Evolutionary conservation across 768 basidiomycete genomes (phyloP).

Genomic region (Candolleomyces eurysporus): DNA sequence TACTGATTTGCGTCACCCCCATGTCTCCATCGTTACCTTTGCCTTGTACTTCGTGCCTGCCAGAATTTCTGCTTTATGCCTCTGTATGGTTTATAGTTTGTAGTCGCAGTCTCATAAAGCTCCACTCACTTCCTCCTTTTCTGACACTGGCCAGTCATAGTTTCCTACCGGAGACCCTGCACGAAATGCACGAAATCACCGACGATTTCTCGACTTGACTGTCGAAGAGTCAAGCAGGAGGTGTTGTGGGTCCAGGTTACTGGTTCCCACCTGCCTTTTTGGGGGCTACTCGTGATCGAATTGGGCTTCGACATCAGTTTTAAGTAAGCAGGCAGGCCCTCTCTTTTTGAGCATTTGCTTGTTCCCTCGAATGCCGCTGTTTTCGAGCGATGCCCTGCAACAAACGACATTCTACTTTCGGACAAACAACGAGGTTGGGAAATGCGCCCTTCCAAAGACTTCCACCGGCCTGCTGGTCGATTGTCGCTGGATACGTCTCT

Average conservation of each 20-base stretch:
- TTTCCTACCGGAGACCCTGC: no score
- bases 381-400: slow-evolving; percentile 7
- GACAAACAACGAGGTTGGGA: not conserved
- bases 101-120: not conserved
- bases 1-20: slow-evolving; percentile 5
- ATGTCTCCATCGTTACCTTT: slow-evolving; percentile 11
- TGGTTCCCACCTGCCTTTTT: slow-evolving; percentile 7
- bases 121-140: not conserved
- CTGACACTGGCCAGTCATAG: no score
- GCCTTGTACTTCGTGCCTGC: not conserved
- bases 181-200: not conserved
- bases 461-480: not conserved
- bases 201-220: not conserved
- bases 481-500: slow-evolving; percentile 8
- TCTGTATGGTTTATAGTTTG: not conserved
- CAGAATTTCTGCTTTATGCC: not conserved
- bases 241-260: slow-evolving; percentile 2
- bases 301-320: slow-evolving; percentile 10
- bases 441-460: not conserved
- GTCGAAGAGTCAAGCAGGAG: not conserved
- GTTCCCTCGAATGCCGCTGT: slow-evolving; percentile 2
- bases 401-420: slow-evolving; percentile 9
- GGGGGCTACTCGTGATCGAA: slow-evolving; percentile 2
- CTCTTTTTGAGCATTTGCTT: slow-evolving; percentile 4
- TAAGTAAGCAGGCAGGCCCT: not conserved